Evolutionary conservation across 208 protist genomes (phyloP).

Genomic region (Endotrypanum monterogeii): DNA sequence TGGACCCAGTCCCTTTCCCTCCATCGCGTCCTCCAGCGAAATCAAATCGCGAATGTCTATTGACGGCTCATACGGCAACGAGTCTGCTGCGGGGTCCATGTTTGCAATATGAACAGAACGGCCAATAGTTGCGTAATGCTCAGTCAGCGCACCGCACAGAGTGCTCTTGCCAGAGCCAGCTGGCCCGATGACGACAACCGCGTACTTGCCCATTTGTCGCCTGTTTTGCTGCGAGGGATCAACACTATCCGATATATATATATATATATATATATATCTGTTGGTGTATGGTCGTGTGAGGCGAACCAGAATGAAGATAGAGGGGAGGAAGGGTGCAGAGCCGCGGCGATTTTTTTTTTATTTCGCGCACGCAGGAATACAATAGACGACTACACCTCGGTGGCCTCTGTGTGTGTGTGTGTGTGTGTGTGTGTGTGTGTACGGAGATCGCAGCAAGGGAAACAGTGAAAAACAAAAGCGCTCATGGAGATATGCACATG

Average conservation of each 20-base stretch:
- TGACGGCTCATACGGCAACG: conserved; percentile 84
- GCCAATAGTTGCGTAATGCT: conserved; percentile 86
- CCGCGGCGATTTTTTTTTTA: too few species aligned
- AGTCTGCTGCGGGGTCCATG: conserved; percentile 98
- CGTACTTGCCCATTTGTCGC: conserved; percentile 86
- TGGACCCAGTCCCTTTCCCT: conserved; percentile 94
- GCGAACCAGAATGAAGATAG: background rate
- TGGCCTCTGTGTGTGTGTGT: background rate
- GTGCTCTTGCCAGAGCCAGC: conserved; percentile 94
- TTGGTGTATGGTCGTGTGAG: conserved; percentile 1
- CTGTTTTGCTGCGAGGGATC: background rate
- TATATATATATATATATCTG: conserved; percentile 7
- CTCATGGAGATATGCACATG: background rate
- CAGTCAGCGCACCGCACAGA: conserved; percentile 75
- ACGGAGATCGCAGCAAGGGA: background rate
- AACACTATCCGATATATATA: background rate
- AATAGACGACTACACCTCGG: too few species aligned
- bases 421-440: background rate
- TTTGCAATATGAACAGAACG: conserved; percentile 96
- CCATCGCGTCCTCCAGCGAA: conserved; percentile 93
- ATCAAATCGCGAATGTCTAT: conserved; percentile 97
- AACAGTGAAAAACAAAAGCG: background rate
- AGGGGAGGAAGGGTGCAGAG: background rate
- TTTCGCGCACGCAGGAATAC: too few species aligned
- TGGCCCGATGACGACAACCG: conserved; percentile 90